Percentiles rank a stretch among this genome's conserved stretches.
Evolutionary conservation across 176 grass and related monocot species (phyloP).

Genomic region (Ampelocalamus luodianensis): DNA sequence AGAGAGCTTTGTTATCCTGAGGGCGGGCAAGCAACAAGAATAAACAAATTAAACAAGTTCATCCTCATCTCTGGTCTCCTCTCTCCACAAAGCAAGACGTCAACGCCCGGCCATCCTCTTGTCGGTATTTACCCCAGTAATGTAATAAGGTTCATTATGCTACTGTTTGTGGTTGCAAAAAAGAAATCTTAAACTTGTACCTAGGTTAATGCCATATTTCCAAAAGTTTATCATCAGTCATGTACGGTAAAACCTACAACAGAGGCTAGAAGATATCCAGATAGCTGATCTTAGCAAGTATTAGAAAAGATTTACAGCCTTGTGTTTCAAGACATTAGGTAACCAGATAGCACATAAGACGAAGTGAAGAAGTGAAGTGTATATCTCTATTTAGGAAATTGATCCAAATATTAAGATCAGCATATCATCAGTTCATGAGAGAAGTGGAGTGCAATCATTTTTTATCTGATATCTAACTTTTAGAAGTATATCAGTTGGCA

Average conservation of each 20-base stretch:
- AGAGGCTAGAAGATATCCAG: neutral
- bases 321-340: neutral
- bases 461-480: neutral
- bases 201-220: neutral
- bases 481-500: neutral
- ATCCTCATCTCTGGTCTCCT: neutral
- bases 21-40: neutral
- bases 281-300: neutral
- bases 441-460: neutral
- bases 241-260: neutral
- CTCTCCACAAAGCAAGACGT: neutral
- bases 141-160: neutral
- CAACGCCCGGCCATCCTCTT: neutral
- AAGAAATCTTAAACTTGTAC: neutral
- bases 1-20: neutral
- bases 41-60: neutral
- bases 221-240: neutral
- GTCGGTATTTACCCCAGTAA: neutral
- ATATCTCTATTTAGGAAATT: neutral
- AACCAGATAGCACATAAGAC: conserved; percentile 6
- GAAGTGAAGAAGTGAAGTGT: neutral
- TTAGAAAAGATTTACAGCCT: neutral
- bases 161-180: neutral
- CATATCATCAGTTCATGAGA: neutral
- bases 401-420: conserved; percentile 10